Base-by-base conservation (phyloP, 1,284 basidiomycete species). In the Tylopilus orsonianus region DNA sequence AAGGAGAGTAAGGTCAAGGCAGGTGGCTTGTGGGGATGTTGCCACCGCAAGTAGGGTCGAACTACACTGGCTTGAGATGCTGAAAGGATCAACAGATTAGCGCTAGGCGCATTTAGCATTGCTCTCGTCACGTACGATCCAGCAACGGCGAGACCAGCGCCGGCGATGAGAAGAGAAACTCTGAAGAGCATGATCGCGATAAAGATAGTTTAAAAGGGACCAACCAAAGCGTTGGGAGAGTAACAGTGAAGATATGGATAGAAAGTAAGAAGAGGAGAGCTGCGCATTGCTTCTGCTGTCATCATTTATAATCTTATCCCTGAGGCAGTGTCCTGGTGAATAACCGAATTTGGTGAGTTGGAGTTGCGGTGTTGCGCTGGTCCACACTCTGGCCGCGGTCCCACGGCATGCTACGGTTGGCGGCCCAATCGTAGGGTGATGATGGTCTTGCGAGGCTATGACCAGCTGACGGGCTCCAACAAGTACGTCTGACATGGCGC, bases 1-100 rank as follows among this genome's bases (percentile, higher is more conserved):
- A 22, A 87, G 67, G 18, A 73, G 69, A 14, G 66, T 58, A 14
- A 77, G 66, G 56, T 78, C 79, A 34, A 88, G 66, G 61, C 85
- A 88, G 9, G 69, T 55, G 2, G 76, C 68, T 39, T 78, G 73
- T 0, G 73, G 50, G 45, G 77, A 75, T 10, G 67, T 49, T 1
- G 77, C 74, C 26, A 86, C 54, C 19, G 54, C 47, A 12, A 66
- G 44, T 27, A 80, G 43, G 13, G 78, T 60, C 32, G 51, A 59
- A 44, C 70, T 39, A 41, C 71, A 73, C 45, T 61, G 54, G 5
- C 51, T 58, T 1, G 54, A 54, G 20, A 55, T 3, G 22, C 59
- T 62, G 12, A 23, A 20, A 7, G 26, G 10, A 30, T 4, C 2
- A 14, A 30, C 8, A 9, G 12, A 56, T 57, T 4, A 64, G 54